These are phyloP conservation scores for Castanea crenata DNA, from an alignment of 306 rosid species.

Conservation along the genomic window DNA sequence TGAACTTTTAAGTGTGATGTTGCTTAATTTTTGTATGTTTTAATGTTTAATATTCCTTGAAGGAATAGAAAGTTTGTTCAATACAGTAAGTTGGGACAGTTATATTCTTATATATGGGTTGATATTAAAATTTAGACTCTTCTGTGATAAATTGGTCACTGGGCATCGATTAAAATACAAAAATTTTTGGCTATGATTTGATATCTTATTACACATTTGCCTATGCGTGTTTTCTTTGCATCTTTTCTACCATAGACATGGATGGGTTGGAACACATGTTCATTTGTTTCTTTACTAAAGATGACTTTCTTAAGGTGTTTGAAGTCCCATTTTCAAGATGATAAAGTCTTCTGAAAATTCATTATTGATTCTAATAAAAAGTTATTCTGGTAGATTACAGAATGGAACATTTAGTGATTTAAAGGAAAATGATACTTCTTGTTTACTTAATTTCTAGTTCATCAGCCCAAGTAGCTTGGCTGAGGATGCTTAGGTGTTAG, in stretches of 20 bases:
- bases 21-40: not conserved
- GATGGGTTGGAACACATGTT: not conserved
- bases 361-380: not conserved
- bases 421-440: not conserved
- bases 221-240: not conserved
- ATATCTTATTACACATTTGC: conserved; percentile 17
- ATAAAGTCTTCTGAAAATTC: not conserved
- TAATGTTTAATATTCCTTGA: not conserved
- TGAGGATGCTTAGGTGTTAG: not conserved
- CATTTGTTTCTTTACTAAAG: not conserved
- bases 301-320: not conserved
- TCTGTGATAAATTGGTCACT: not conserved
- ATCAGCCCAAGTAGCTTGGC: not conserved
- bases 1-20: not conserved
- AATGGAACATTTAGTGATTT: not conserved
- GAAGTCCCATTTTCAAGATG: not conserved
- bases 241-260: not conserved
- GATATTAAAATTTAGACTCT: not conserved
- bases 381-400: not conserved
- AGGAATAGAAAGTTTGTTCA: not conserved
- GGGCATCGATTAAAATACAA: not conserved
- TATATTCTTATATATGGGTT: not conserved
- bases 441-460: not conserved
- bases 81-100: not conserved
- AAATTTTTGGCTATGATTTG: not conserved